A percentile compares a stretch with the other conserved stretches of the same genome.
phyloP scores from a whole-genome alignment of 305 asterid genomes.

The Rubia tinctorum region DNA sequence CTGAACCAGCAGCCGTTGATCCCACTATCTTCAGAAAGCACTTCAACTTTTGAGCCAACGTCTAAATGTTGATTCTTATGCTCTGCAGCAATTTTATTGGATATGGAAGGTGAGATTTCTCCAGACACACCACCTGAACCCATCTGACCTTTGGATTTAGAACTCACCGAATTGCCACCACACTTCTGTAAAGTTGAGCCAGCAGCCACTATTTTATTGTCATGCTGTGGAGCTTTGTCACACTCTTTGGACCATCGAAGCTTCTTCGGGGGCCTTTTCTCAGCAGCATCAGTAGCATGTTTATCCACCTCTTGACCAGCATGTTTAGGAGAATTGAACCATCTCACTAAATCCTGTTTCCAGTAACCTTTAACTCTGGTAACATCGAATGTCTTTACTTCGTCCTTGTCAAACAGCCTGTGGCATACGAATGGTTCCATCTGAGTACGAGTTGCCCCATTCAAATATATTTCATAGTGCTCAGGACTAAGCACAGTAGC shows the following conservation, averaged over 20 bases:
- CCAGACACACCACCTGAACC: slow-evolving; percentile 11
- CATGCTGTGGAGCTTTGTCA: slow-evolving; percentile 25
- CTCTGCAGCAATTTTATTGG: slow-evolving; percentile 15
- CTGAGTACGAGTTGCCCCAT: slow-evolving; percentile 36
- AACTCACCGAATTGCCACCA: slow-evolving; percentile 4
- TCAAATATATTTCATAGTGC: slow-evolving; percentile 50
- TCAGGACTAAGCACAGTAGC: slow-evolving; percentile 88
- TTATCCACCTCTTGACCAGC: slow-evolving; percentile 29
- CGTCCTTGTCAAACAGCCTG: slow-evolving; percentile 64
- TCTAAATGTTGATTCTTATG: slow-evolving; percentile 25
- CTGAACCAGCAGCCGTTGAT: slow-evolving; percentile 90
- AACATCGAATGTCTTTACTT: slow-evolving; percentile 56
- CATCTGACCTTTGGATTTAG: slow-evolving; percentile 17
- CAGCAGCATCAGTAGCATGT: slow-evolving; percentile 31
- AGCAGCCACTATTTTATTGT: slow-evolving; percentile 16
- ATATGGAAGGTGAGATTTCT: slow-evolving; percentile 19
- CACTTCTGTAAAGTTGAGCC: slow-evolving; percentile 26
- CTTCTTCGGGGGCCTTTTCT: slow-evolving; percentile 55
- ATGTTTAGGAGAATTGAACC: slow-evolving; percentile 16
- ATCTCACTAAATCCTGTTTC: slow-evolving; percentile 59
- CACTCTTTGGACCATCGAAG: slow-evolving; percentile 45
- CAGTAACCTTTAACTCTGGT: slow-evolving; percentile 68
- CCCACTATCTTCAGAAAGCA: slow-evolving; percentile 86
- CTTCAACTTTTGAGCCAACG: slow-evolving; percentile 76
- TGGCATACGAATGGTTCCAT: slow-evolving; percentile 67